Evolutionary conservation across 345 rosid species (phyloP), one percentile per base, ranked within the genome.

Genomic region (Murraya koenigii): DNA sequence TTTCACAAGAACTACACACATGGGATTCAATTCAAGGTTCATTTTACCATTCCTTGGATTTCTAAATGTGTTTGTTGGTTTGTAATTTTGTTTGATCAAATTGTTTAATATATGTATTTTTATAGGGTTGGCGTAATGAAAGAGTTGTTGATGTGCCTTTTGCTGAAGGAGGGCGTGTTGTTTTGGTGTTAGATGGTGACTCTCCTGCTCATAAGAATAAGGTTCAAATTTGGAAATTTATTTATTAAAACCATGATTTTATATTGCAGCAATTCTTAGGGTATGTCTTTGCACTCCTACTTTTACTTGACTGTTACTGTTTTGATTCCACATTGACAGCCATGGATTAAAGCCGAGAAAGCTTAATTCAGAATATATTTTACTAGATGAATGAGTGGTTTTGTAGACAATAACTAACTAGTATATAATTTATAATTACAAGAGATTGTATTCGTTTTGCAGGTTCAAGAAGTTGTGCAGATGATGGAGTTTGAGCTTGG

Each of bases 401-500:
- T 49, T 73, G 32, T 2, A 2, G 6, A n/a, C 28, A 54, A 23
- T 7, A 66, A 35, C 1, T 3, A 66, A 20, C 2, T 67, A 6
- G 23, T 41, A 22, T 41, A 22, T 38, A 78, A 17, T 52, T 20
- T 28, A 44, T 54, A 69, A 72, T 70, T 41, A 69, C 22, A 64
- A 26, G 60, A 14, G 26, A 30, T 64, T 65, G 15, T 8, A 13
- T 26, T 66, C 33, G 36, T 26, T 13, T 85, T 59, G 76, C 77
- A 96, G 99, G 94, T 92, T 63, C 84, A 88, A 72, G 97, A 94
- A 71, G 95, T 91, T 72, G 79, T 87, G 75, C 85, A 88, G 77
- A 87, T 88, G 93, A 92, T 92, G 95, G 99, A 96, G 81, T 70
- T 81, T 70, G 98, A 94, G 78, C 87, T 94, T 68, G 97, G 93